These are phyloP conservation scores for Monascus purpureus DNA, from an alignment of 495 filamentous ascomycete species.

Conservation along the genomic window DNA sequence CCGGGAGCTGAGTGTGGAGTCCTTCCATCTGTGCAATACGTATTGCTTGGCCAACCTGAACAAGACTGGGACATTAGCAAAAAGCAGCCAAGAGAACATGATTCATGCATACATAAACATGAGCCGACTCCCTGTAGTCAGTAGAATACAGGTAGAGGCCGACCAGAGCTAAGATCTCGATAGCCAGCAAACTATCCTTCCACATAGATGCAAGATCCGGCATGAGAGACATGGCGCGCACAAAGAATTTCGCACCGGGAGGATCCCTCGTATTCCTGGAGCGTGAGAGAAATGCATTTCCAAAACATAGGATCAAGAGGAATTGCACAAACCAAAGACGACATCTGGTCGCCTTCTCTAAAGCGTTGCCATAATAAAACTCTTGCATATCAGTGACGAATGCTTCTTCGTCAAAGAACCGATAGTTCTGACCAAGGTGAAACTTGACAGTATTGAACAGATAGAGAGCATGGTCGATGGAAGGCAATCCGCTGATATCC, in stretches of 20 bases:
- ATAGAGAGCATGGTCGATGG: conserved; percentile 20
- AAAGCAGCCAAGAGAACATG: neutral
- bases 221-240: conserved; percentile 24
- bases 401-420: conserved; percentile 22
- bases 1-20: conserved; percentile 23
- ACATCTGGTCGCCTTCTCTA: conserved; percentile 7
- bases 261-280: conserved; percentile 9
- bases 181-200: conserved; percentile 16
- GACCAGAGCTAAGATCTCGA: conserved; percentile 19
- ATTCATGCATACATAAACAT: conserved; percentile 16
- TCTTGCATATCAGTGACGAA: conserved; percentile 15
- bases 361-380: conserved; percentile 13
- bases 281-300: conserved; percentile 21
- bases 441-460: conserved; percentile 22
- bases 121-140: conserved; percentile 18
- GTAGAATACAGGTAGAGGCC: conserved; percentile 24
- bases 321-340: conserved; percentile 26
- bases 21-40: conserved; percentile 23
- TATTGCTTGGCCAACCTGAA: conserved; percentile 23
- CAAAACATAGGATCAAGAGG: conserved; percentile 24
- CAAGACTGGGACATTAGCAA: neutral
- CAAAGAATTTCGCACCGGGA: conserved; percentile 19
- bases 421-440: conserved; percentile 20
- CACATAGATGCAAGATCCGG: conserved; percentile 16
- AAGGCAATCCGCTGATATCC: conserved; percentile 17